Percentiles rank a stretch among this genome's conserved stretches.
Conservation (phyloP, 345 rosid species). For the Limnanthes douglasii region DNA sequence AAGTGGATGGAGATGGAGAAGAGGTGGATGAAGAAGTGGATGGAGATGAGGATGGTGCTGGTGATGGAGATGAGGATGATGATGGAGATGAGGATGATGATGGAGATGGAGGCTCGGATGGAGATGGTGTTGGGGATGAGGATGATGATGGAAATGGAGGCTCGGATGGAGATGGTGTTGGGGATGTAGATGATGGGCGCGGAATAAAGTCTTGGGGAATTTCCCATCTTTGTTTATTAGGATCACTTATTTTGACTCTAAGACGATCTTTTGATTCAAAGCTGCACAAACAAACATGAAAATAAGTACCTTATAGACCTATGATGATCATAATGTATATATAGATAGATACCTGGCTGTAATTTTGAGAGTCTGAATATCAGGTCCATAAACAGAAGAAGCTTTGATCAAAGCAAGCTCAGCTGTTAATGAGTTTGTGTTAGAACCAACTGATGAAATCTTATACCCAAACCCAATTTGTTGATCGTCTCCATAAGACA, state of each 20-base stretch:
- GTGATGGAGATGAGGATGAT: too few relatives aligned
- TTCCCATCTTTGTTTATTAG: conserved; percentile 37
- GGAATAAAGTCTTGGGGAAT: conserved; percentile 36
- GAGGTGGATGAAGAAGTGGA: too few relatives aligned
- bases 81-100: too few relatives aligned
- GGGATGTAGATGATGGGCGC: conserved; percentile 13
- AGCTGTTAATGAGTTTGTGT: conserved; percentile 19
- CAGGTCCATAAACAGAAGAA: conserved; percentile 32
- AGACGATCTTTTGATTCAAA: conserved; percentile 35
- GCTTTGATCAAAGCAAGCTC: conserved; percentile 26
- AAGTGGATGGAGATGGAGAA: too few relatives aligned
- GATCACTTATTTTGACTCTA: conserved; percentile 36
- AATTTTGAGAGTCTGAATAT: conserved; percentile 28
- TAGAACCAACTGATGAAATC: conserved; percentile 19
- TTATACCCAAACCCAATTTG: conserved; percentile 48
- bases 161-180: too few relatives aligned
- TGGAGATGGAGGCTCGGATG: too few relatives aligned
- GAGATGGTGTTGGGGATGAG: too few relatives aligned
- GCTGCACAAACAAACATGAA: conserved; percentile 9
- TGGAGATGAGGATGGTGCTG: conserved; percentile 6
- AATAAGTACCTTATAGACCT: background rate
- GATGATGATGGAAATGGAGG: too few relatives aligned
- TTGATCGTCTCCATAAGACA: too few relatives aligned
- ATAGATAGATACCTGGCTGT: conserved; percentile 19
- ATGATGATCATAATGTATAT: background rate